Base-by-base conservation (phyloP, 2,329 filamentous ascomycete species). In the Nemania sp. region DNA sequence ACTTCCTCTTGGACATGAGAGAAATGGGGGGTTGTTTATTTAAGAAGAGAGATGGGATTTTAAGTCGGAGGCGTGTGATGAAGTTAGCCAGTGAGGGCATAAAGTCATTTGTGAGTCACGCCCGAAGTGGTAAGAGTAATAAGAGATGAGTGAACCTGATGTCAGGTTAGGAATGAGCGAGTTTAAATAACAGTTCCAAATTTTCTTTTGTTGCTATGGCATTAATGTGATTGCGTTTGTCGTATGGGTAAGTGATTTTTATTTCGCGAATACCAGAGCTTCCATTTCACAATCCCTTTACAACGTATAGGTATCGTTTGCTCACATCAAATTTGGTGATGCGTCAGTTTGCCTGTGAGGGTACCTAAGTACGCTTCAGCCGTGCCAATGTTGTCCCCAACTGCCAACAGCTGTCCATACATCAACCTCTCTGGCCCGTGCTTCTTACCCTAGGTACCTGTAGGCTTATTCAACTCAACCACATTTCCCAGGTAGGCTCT, bases 1-100 rank as follows among this genome's bases (percentile, higher is more conserved):
- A 72, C 67, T 74, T 77, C 62, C 77, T 75, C 72, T 79, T 79
- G 29, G 75, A 63, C 77, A 79, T 79, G 63, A 68, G 70, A 58
- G n/a, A 47, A 6, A 22, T 11, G 13, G 38, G 24, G 26, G 38
- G 57, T 7, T 32, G 55, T 24, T n/a, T 43, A 43, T 29, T 26
- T 3, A 55, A 60, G 22, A 29, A 27, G 32, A 32, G 10, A 22
- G 45, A 24, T 18, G n/a, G n/a, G n/a, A 56, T 45, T 6, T 54
- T 10, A 54, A 54, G 20, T 22, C 64, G 51, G 29, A 15, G 35
- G 20, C 20, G 32, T 49, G 41, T 29, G 56, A 67, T 18, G 26
- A 49, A 53, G 62, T 47, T 38, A 24, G 20, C 35, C 26, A 6
- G 7, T 27, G 60, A 20, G 38, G 27, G 54, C 64, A 70, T 71